Base-by-base conservation (phyloP, 768 basidiomycete species). In the Tulasnella sp. region DNA sequence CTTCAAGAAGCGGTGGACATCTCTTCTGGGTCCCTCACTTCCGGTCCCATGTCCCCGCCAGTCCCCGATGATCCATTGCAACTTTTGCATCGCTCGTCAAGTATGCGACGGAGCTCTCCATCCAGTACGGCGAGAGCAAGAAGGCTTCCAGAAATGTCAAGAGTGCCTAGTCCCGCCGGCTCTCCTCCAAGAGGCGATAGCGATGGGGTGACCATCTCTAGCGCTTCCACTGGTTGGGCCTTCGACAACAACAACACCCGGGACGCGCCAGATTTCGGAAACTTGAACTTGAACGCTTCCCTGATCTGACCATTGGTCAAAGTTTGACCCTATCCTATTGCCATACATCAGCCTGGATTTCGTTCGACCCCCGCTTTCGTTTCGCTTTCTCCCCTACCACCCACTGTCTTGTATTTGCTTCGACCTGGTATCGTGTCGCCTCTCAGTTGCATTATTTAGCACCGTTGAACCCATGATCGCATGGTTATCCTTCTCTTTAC, bases 181-280 rank as follows among this genome's bases (percentile, higher is more conserved):
- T n/a, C 15, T 11, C 38, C 34, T 19, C 54, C 34, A 41, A 5
- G 19, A 5, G 23, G 54, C 8, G 54, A 56, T 9, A 56, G 54
- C 34, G 54, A 56, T 19, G 54, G 34, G 3, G 27, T 24, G n/a
- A 44, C 54, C 34, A 56, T 56, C 27, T 56, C 34, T 41, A 56
- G 34, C 54, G 54, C 24, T 43, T 56, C 54, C 13, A 56, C 54
- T 15, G 38, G 38, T 26, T 56, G 38, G 26, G 54, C 41, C n/a
- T 56, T 56, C 38, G 54, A 56, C 23, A 56, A 56, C 38, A 38
- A n/a, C 3, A 41, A 41, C 26, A 29, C 38, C 24, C 43, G 13
- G 17, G 54, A 56, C 32, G 54, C 54, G 41, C 54, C 54, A 17
- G 54, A 56, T 13, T 56, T 56, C 38, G n/a, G n/a, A n/a, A 41